Percentiles rank a stretch among this genome's conserved stretches.
Conservation (phyloP, 2,329 filamentous ascomycete genomes). For the Colletotrichum cereale region DNA sequence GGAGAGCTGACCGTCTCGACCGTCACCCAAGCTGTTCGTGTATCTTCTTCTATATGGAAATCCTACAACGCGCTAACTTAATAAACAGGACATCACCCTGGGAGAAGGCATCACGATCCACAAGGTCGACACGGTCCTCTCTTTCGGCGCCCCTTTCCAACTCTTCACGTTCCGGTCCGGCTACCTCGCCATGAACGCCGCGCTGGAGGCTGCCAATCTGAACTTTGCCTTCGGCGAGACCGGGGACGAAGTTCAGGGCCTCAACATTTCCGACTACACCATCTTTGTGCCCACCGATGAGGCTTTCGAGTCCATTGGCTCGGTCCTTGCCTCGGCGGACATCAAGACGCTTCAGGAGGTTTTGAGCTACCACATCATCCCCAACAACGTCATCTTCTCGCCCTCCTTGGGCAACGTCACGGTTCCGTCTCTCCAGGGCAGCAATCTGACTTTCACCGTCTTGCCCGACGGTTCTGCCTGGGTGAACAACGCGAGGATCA, state of each 20-base stretch:
- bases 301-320: constrained; percentile 71
- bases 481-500: constrained; percentile 50
- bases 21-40: constrained; percentile 49
- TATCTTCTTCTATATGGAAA: neutral
- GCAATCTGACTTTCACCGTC: constrained; percentile 47
- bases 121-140: constrained; percentile 47
- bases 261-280: constrained; percentile 70
- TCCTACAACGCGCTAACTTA: neutral
- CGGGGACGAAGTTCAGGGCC: constrained; percentile 37
- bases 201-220: constrained; percentile 45
- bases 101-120: constrained; percentile 48
- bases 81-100: constrained; percentile 46
- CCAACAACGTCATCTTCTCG: constrained; percentile 49
- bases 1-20: constrained; percentile 49
- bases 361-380: constrained; percentile 49
- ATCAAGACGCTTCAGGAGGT: constrained; percentile 45
- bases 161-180: constrained; percentile 47
- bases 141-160: constrained; percentile 48
- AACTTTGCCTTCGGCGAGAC: constrained; percentile 45
- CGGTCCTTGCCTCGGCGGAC: constrained; percentile 44
- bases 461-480: constrained; percentile 47
- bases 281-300: constrained; percentile 83
- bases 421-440: constrained; percentile 43
- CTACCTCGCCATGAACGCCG: constrained; percentile 48
- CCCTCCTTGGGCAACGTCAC: constrained; percentile 46